Percentiles rank a stretch among this genome's conserved stretches.
Evolutionary conservation across 164 flowering plant species (phyloP).

Genomic region (Tetrastigma voinierianum): DNA sequence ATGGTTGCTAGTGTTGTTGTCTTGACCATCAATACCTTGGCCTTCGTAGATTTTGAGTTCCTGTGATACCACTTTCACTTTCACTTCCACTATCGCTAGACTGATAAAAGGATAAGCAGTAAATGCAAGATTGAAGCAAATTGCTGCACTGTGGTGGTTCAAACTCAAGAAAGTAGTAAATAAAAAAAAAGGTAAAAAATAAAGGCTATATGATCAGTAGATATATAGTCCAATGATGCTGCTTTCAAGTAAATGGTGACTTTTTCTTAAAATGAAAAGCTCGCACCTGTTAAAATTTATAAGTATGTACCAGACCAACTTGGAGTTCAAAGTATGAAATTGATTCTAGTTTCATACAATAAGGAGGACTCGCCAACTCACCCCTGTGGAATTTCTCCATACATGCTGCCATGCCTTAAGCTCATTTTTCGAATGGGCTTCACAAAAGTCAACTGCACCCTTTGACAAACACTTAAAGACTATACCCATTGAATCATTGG

Average conservation of each 20-base stretch:
- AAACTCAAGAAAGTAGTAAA: not conserved
- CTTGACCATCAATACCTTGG: conserved; percentile 28
- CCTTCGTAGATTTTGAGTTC: conserved; percentile 21
- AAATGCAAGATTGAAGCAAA: not conserved
- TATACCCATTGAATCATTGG: no score
- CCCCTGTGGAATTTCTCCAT: conserved; percentile 35
- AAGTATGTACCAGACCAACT: no score
- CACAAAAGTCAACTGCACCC: no score
- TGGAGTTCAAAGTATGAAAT: no score
- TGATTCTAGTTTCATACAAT: no score
- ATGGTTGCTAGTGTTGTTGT: conserved; percentile 28
- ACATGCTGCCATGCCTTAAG: no score
- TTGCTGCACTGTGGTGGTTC: not conserved
- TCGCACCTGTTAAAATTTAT: no score
- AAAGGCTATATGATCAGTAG: not conserved
- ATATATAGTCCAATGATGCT: not conserved
- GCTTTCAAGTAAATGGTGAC: not conserved
- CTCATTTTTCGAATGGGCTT: no score
- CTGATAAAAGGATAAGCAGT: conserved; percentile 26
- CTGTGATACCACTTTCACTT: conserved; percentile 41
- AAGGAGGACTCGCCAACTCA: conserved; percentile 29
- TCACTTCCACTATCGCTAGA: conserved; percentile 44
- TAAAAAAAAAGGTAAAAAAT: not conserved
- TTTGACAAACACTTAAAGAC: no score
- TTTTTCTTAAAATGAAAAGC: not conserved